Base-by-base conservation (phyloP, 768 basidiomycete genomes). In the Termitomyces sp. region DNA sequence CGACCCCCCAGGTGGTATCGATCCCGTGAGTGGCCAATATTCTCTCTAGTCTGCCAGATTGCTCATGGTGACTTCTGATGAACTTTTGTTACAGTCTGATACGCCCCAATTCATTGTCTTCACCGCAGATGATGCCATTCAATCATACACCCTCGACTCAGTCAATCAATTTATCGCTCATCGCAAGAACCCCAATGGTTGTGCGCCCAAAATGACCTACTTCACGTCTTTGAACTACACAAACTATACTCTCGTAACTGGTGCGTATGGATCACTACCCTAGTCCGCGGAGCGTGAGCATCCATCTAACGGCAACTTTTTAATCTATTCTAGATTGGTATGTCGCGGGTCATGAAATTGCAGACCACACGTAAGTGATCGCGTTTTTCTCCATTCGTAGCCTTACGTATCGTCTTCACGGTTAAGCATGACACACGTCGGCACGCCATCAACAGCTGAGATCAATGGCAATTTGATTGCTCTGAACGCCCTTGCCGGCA, bases 271-370 rank as follows among this genome's bases (percentile, higher is more conserved):
- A 16, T 49, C 24, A 1, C 18, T 28, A 8, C 16, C 9, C 47
- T 22, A 70, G 10, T 29, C 46, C 31, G 12, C 41, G 24, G 48
- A 44, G n/a, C 5, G 4, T 33, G 28, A 54, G 20, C 42, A 16
- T 44, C 7, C 4, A 52, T 12, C 39, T 54, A 12, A 51, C 24
- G 7, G 20, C 28, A 24, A 34, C 50, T 54, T 46, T n/a, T 42
- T 57, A 50, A 42, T 56, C 46, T 16, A 26, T 53, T 60, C 20
- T 75, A 74, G 87, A 90, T 68, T 90, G 86, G 87, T 91, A 74
- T 68, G 88, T 90, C 31, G 86, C 85, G 4, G 90, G 90, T 22
- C 91, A 91, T 67, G 90, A 92, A 68, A 90, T 92, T 62, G 87
- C 86, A 31, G 87, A 88, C 71, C 85, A 87, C 67, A 86, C 87